Base-by-base conservation (phyloP, 2,329 filamentous ascomycete species). In the Penicillium sp. region DNA sequence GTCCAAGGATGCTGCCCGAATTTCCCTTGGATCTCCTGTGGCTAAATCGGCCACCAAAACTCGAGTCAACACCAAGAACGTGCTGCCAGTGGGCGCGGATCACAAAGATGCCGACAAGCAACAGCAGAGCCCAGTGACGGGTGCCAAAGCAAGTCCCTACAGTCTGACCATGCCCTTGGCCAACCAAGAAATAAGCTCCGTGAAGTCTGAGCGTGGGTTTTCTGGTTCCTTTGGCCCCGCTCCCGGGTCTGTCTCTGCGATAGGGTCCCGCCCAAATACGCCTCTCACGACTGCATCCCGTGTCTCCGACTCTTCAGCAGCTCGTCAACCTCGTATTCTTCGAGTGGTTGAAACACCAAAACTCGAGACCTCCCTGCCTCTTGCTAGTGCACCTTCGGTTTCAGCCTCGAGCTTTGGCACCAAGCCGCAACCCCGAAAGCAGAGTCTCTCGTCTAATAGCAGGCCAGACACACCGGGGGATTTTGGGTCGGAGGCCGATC, bases 391-490 rank as follows among this genome's bases (percentile, higher is more conserved):
- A 15, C 56, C 59, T n/a, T 61, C 62, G 4, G 42, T 59, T 3
- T n/a, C 37, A 2, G 53, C 59, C 3, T 59, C 63, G 22, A 37
- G 58, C 8, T 49, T 57, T 3, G 52, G 56, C 2, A 50, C 55
- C 18, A 65, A 60, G 53, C 52, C 44, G 2, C 54, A 60, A 17
- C 62, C 61, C 7, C 51, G 62, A 28, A 52, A 54, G 31, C 59
- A 60, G 23, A 69, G 63, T 42, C 60, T 80, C 9, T 73, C 76
- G 6, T 79, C 77, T 1, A 63, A 72, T 33, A 76, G 77, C 44
- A 62, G 67, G n/a, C 76, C 79, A 10, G 76, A 74, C 11, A 81
- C 78, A 1, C 77, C 79, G 9, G 77, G 71, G 37, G 76, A 80
- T 35, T 55, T 73, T 6, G 65, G 76, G 9, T 80, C 75, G 10